Conservation (phyloP, 345 rosid genomes). For the Eucalyptus urophylla region DNA sequence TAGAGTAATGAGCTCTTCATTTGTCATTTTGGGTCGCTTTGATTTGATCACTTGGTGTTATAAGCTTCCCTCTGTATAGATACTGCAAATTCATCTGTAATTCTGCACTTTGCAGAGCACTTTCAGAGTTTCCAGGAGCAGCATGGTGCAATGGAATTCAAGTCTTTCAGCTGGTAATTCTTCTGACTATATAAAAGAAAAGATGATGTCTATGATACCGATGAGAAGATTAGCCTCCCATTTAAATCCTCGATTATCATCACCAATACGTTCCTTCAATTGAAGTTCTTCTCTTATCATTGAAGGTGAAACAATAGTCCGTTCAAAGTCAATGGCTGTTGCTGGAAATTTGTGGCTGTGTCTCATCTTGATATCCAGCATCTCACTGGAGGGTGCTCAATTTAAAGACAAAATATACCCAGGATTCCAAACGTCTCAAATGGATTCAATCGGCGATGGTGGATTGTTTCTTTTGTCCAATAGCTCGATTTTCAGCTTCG, state of each 20-base stretch:
- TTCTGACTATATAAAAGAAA: not conserved
- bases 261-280: not conserved
- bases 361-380: conserved; percentile 6
- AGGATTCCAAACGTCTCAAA: conserved; percentile 47
- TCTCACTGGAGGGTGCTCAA: conserved; percentile 23
- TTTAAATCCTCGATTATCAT: not conserved
- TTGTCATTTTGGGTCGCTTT: not conserved
- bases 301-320: conserved; percentile 15
- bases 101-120: not conserved
- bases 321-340: not conserved
- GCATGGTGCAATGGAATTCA: not conserved
- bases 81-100: not conserved
- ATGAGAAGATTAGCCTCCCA: not conserved
- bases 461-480: conserved; percentile 66
- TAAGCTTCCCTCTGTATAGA: not conserved
- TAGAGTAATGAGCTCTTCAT: not conserved
- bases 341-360: conserved; percentile 4
- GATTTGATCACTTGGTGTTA: not conserved
- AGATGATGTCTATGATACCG: not conserved
- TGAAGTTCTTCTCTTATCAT: not conserved
- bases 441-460: conserved; percentile 44
- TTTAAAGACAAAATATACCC: conserved; percentile 21
- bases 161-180: not conserved
- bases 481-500: conserved; percentile 50
- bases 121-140: not conserved